Conservation (phyloP, 2,329 filamentous ascomycete species). For the Aspergillus novofumigatus region DNA sequence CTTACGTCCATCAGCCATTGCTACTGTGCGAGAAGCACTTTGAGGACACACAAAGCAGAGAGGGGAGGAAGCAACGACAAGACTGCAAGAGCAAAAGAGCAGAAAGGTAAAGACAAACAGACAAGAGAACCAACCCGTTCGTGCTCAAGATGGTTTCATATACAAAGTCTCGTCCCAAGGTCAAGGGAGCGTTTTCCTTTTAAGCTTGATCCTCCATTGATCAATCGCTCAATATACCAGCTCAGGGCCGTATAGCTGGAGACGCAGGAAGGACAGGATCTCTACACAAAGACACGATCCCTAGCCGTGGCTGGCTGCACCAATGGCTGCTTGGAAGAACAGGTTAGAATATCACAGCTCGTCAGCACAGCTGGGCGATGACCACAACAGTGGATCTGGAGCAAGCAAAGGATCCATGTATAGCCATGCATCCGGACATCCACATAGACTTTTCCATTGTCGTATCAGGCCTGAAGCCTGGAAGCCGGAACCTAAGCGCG, state of each 20-base stretch:
- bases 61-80: neutral
- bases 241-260: slow-evolving; percentile 3
- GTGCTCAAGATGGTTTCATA: slow-evolving; percentile 11
- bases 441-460: neutral
- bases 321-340: slow-evolving; percentile 23
- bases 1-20: slow-evolving; percentile 58
- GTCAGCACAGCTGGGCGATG: slow-evolving; percentile 25
- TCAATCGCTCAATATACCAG: neutral
- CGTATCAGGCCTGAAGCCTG: neutral
- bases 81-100: neutral
- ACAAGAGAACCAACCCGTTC: slow-evolving; percentile 5
- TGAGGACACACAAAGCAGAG: slow-evolving; percentile 4
- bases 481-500: neutral
- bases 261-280: slow-evolving; percentile 7
- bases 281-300: slow-evolving; percentile 23
- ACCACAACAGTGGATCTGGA: slow-evolving; percentile 24
- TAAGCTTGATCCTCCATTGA: slow-evolving; percentile 16
- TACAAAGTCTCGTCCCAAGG: slow-evolving; percentile 7
- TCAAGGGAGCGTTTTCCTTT: slow-evolving; percentile 21
- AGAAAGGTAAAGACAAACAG: slow-evolving; percentile 3
- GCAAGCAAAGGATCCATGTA: slow-evolving; percentile 11
- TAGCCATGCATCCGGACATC: slow-evolving; percentile 12
- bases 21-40: slow-evolving; percentile 7
- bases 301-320: slow-evolving; percentile 25
- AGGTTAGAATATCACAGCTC: slow-evolving; percentile 20